Conservation (phyloP, 169 alveolate species). For the Fabrea salina region DNA sequence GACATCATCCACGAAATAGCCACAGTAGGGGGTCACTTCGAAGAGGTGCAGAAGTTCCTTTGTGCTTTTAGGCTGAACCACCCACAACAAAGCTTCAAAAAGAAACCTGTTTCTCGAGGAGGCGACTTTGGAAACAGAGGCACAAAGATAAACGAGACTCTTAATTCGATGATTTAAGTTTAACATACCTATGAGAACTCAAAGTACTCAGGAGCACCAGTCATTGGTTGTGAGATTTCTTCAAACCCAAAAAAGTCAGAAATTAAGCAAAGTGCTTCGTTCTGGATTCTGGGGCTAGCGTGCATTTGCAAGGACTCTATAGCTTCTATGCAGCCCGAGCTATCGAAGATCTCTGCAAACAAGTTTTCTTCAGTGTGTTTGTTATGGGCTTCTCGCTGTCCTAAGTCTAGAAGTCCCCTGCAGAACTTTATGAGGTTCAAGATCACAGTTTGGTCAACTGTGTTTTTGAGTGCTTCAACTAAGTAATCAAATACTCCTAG, state of each 20-base stretch:
- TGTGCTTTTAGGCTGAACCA: slow-evolving; percentile 42
- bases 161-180: background rate
- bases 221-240: background rate
- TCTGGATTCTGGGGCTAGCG: background rate
- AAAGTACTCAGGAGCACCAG: background rate
- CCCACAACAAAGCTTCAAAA: background rate
- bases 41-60: slow-evolving; percentile 77
- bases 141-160: background rate
- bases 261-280: background rate
- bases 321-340: background rate
- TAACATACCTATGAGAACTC: background rate
- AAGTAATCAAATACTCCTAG: no score
- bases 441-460: background rate
- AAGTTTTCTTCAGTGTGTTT: background rate
- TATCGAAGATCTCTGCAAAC: background rate
- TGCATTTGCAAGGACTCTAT: background rate
- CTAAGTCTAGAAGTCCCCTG: background rate
- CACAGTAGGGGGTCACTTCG: slow-evolving; percentile 74
- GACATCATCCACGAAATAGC: slow-evolving; percentile 80
- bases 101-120: slow-evolving; percentile 9
- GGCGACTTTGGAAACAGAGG: slow-evolving; percentile 28
- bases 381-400: background rate
- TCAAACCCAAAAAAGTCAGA: no score
- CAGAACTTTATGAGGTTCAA: background rate
- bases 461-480: no score